Evolutionary conservation across 306 rosid species (phyloP).

Genomic region (Castanopsis chinensis): DNA sequence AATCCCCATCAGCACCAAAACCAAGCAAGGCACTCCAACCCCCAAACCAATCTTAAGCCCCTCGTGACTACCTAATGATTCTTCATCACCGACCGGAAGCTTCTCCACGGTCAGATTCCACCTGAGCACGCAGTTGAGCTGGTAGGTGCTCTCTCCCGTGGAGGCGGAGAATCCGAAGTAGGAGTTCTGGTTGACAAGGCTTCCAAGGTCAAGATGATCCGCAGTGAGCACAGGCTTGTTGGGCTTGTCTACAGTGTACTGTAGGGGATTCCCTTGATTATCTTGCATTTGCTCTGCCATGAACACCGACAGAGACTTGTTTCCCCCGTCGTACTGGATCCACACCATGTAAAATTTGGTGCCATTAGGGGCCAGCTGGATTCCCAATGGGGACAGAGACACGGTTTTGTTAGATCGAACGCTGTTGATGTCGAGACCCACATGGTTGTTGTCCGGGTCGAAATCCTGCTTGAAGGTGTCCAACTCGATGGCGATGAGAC

Average conservation of each 20-base stretch:
- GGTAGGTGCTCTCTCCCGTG: slow-evolving; percentile 34
- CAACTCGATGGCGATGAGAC: slow-evolving; percentile 57
- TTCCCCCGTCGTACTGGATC: slow-evolving; percentile 56
- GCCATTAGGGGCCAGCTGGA: slow-evolving; percentile 42
- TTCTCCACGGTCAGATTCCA: slow-evolving; percentile 66
- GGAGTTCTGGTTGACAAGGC: slow-evolving; percentile 28
- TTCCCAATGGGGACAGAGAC: slow-evolving; percentile 21
- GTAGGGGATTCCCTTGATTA: not conserved
- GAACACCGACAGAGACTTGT: slow-evolving; percentile 31
- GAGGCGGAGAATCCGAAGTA: slow-evolving; percentile 75
- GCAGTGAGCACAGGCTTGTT: slow-evolving; percentile 31
- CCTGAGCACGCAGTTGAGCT: slow-evolving; percentile 58
- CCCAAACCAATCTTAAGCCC: slow-evolving; percentile 41
- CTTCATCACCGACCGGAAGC: not conserved
- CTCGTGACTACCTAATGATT: not conserved
- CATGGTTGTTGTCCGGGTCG: slow-evolving; percentile 60
- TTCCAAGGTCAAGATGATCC: slow-evolving; percentile 28
- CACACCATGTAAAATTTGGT: slow-evolving; percentile 42
- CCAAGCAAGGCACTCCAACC: slow-evolving; percentile 37
- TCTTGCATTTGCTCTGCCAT: slow-evolving; percentile 35
- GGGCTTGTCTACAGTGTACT: slow-evolving; percentile 31
- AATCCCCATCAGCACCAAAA: slow-evolving; percentile 8
- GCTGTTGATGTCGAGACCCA: slow-evolving; percentile 63
- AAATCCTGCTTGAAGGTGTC: slow-evolving; percentile 60
- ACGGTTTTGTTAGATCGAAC: slow-evolving; percentile 35